phyloP scores from a whole-genome alignment of 2,329 filamentous ascomycete species.

The Colletotrichum sp. region DNA sequence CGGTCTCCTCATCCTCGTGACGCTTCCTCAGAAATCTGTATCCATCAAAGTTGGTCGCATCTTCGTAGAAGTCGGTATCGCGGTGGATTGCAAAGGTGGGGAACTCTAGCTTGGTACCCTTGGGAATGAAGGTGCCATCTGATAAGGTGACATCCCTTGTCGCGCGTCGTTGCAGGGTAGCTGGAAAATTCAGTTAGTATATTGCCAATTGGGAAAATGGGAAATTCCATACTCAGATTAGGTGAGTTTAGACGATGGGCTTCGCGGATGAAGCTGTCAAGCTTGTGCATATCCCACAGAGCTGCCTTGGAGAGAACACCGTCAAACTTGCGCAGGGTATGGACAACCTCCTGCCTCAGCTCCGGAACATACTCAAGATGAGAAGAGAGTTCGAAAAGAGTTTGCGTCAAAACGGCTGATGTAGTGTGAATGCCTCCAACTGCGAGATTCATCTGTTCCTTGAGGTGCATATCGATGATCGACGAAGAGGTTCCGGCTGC shows the following conservation, averaged over 20 bases:
- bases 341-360: not conserved
- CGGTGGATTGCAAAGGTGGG: slow-evolving; percentile 55
- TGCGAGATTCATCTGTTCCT: not conserved
- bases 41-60: slow-evolving; percentile 49
- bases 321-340: not conserved
- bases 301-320: not conserved
- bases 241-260: not conserved
- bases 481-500: not conserved
- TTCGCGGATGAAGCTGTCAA: not conserved
- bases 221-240: not conserved
- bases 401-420: not conserved
- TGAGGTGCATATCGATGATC: not conserved
- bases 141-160: not conserved
- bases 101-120: not conserved
- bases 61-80: slow-evolving; percentile 61
- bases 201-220: not conserved
- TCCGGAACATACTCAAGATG: not conserved
- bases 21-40: not conserved
- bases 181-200: not conserved
- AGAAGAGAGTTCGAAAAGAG: not conserved
- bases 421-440: not conserved
- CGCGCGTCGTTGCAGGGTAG: not conserved
- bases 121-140: not conserved
- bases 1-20: not conserved
- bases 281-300: not conserved